Evolutionary conservation across 345 rosid species (phyloP).

Genomic region (Cardiospermum halicacabum): DNA sequence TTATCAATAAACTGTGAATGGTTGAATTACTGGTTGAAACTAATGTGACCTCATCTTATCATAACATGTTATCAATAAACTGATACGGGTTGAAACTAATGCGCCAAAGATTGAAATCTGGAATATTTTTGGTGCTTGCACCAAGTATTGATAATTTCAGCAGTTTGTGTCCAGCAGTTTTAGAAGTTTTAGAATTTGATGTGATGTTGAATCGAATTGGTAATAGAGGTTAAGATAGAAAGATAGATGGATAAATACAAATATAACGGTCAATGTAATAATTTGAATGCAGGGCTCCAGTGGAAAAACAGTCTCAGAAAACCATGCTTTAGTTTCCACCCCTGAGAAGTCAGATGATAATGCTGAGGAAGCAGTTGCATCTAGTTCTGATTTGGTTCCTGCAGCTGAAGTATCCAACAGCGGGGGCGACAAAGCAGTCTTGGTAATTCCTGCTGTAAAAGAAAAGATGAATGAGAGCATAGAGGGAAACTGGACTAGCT

Average conservation of each 20-base stretch:
- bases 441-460: conserved; percentile 10
- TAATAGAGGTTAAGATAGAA: neutral
- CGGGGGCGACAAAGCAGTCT: neutral
- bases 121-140: neutral
- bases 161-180: no score
- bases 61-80: no score
- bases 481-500: conserved; percentile 9
- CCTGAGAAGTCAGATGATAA: conserved; percentile 4
- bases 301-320: conserved; percentile 9
- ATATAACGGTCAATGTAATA: conserved; percentile 2
- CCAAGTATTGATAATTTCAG: neutral
- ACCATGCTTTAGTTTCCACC: conserved; percentile 12
- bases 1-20: neutral
- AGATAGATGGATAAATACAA: neutral
- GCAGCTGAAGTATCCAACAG: conserved; percentile 16
- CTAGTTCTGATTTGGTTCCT: neutral
- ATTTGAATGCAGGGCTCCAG: conserved; percentile 28
- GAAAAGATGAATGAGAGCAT: conserved; percentile 9
- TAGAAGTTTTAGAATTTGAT: neutral
- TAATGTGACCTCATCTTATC: no score
- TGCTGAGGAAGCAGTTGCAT: neutral
- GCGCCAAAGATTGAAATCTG: neutral
- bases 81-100: neutral
- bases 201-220: neutral
- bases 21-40: no score